Percentiles rank a stretch among this genome's conserved stretches.
Conservation (phyloP, 2,329 filamentous ascomycete species). For the Ophiostoma triangulosporum region DNA sequence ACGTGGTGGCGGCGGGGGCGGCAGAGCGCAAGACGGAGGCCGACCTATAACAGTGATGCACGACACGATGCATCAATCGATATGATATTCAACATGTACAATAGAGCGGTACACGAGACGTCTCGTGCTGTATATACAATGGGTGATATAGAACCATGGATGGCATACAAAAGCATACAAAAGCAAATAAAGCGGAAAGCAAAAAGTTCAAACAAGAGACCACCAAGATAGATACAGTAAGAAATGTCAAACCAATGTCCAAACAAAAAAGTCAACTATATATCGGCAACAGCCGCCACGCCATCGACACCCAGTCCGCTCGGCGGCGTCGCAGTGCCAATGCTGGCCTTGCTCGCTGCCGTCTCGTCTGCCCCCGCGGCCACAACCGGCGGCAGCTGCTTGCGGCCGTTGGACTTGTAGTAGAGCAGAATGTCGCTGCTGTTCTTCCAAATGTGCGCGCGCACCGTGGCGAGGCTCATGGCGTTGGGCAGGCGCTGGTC, state of each 20-base stretch:
- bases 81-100: conserved; percentile 3
- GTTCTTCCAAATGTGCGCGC: conserved; percentile 86
- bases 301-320: no score
- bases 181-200: background rate
- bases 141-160: background rate
- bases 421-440: conserved; percentile 84
- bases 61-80: background rate
- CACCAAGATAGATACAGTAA: background rate
- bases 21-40: background rate
- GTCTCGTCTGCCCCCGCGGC: background rate
- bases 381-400: conserved; percentile 35
- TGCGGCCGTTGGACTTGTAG: conserved; percentile 86
- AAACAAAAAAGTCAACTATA: no score
- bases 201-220: background rate
- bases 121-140: background rate
- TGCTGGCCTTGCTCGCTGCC: background rate
- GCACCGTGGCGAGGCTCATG: conserved; percentile 88
- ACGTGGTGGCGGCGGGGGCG: conserved; percentile 36
- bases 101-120: background rate
- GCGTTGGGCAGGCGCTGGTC: conserved; percentile 66
- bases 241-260: no score
- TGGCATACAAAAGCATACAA: background rate
- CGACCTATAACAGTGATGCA: background rate
- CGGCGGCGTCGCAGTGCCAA: background rate
- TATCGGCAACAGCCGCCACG: no score